Evolutionary conservation across 495 filamentous ascomycete species (phyloP).

Genomic region (Hypoxylon intermedium): DNA sequence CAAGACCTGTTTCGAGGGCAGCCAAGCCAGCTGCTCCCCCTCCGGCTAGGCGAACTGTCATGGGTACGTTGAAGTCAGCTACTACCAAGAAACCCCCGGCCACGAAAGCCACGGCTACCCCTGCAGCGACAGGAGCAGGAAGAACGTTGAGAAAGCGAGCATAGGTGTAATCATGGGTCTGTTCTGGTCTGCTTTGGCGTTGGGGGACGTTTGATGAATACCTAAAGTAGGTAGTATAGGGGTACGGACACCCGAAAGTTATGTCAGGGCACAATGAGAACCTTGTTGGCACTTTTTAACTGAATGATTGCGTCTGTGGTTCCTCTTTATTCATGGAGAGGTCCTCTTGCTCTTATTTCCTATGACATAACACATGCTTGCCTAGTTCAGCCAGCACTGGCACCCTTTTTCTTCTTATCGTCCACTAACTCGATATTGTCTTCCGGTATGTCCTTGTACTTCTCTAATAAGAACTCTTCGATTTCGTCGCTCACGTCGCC

Average conservation of each 20-base stretch:
- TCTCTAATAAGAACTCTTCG: constrained; percentile 85
- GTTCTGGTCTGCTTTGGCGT: constrained; percentile 17
- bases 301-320: background rate
- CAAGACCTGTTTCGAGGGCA: constrained; percentile 35
- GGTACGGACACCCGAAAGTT: background rate
- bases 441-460: constrained; percentile 83
- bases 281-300: constrained; percentile 26
- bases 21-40: constrained; percentile 48
- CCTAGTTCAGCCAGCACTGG: constrained; percentile 31
- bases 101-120: constrained; percentile 37
- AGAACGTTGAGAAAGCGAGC: constrained; percentile 60
- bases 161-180: constrained; percentile 36
- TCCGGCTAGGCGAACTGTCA: constrained; percentile 46
- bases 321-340: background rate
- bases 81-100: constrained; percentile 52
- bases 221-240: background rate
- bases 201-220: constrained; percentile 11
- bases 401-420: constrained; percentile 88
- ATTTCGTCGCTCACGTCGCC: constrained; percentile 96
- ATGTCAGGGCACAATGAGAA: constrained; percentile 33
- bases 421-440: constrained; percentile 94
- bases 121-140: constrained; percentile 46
- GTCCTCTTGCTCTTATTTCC: background rate
- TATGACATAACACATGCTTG: constrained; percentile 1
- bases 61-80: constrained; percentile 51